phyloP scores from a whole-genome alignment of 2,329 filamentous ascomycete species.

The Amauroascus verrucosus region DNA sequence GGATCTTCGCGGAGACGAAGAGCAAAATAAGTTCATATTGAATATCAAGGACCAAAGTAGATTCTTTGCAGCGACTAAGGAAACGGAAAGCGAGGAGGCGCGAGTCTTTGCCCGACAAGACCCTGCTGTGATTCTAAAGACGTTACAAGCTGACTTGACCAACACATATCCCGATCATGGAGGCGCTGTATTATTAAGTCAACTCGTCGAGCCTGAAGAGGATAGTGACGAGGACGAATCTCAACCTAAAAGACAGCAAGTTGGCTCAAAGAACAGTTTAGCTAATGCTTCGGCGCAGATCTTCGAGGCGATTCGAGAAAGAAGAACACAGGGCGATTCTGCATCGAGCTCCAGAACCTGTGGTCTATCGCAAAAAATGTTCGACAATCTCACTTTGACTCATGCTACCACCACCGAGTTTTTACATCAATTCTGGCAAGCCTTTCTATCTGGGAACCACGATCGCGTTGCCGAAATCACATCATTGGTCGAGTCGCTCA shows the following conservation, averaged over 20 bases:
- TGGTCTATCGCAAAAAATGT: constrained; percentile 43
- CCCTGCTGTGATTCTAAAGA: constrained; percentile 56
- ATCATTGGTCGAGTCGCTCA: constrained; percentile 71
- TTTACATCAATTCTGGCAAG: constrained; percentile 91
- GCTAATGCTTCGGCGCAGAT: constrained; percentile 47
- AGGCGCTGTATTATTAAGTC: constrained; percentile 60
- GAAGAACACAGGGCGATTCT: constrained; percentile 40
- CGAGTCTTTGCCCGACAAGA: constrained; percentile 58
- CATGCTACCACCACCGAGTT: constrained; percentile 94
- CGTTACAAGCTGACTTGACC: constrained; percentile 52
- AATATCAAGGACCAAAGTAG: constrained; percentile 79
- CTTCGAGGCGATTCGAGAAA: constrained; percentile 47
- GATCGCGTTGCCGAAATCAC: constrained; percentile 70
- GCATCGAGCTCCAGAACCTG: constrained; percentile 30
- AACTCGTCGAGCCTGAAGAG: constrained; percentile 44
- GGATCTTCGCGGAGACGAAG: constrained; percentile 65
- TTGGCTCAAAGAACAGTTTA: constrained; percentile 61
- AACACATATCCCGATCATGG: constrained; percentile 44
- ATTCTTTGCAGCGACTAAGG: constrained; percentile 48
- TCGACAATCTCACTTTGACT: constrained; percentile 58
- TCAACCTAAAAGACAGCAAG: constrained; percentile 36
- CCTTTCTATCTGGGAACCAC: constrained; percentile 79
- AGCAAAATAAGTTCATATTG: constrained; percentile 68
- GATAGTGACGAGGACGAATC: constrained; percentile 50
- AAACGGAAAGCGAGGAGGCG: constrained; percentile 37